Percentiles rank a stretch among this genome's conserved stretches.
Conservation (phyloP, 2,329 filamentous ascomycete genomes). For the Aspergillus transmontanensis region DNA sequence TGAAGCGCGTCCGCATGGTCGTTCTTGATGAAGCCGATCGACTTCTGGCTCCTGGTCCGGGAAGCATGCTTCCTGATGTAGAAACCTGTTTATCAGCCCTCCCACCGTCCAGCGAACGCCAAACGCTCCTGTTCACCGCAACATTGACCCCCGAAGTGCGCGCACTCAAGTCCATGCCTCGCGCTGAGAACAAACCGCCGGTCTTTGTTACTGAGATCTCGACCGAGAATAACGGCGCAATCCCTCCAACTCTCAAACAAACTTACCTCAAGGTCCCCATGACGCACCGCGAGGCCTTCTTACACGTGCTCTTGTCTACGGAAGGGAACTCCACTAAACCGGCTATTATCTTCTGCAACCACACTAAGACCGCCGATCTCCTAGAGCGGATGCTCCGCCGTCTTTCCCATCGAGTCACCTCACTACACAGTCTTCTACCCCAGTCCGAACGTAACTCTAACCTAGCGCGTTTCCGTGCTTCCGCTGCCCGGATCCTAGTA, state of each 20-base stretch:
- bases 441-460: slow-evolving; percentile 86
- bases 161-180: slow-evolving; percentile 76
- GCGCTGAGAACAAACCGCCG: slow-evolving; percentile 68
- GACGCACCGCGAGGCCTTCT: slow-evolving; percentile 91
- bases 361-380: slow-evolving; percentile 83
- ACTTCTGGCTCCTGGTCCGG: slow-evolving; percentile 71
- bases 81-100: slow-evolving; percentile 83
- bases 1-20: slow-evolving; percentile 78
- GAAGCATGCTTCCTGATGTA: slow-evolving; percentile 92
- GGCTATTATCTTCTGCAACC: slow-evolving; percentile 92
- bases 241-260: slow-evolving; percentile 80
- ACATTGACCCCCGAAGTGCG: slow-evolving; percentile 92
- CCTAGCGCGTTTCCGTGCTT: slow-evolving; percentile 85
- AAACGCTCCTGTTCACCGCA: slow-evolving; percentile 94
- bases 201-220: slow-evolving; percentile 90
- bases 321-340: slow-evolving; percentile 73
- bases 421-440: slow-evolving; percentile 82
- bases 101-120: slow-evolving; percentile 75
- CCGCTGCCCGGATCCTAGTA: slow-evolving; percentile 84
- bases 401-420: slow-evolving; percentile 86
- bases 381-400: slow-evolving; percentile 85
- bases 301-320: slow-evolving; percentile 85
- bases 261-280: slow-evolving; percentile 86
- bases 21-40: slow-evolving; percentile 96
- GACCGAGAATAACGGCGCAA: slow-evolving; percentile 65